Evolutionary conservation across 345 rosid genomes (phyloP), one percentile per base, ranked within the genome.

Genomic region (Stellera chamaejasme): DNA sequence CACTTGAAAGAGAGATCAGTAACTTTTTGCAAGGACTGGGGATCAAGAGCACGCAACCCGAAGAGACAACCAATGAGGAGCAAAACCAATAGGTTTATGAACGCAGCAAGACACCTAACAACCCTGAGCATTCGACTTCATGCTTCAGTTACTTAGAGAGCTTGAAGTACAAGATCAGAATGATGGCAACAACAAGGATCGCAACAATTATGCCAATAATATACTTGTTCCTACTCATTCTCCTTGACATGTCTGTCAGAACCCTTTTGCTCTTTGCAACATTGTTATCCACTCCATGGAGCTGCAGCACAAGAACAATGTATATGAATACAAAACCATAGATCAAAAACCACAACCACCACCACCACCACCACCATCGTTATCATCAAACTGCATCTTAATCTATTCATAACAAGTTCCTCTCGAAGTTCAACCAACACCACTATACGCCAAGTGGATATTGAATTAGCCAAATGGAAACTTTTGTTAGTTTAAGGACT

Each of bases 201-300:
- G 64, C 72, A 10, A 85, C 44, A 36, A 90, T 64, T 48, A 62
- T 58, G 57, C 93, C 84, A 13, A 87, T 68, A 45, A 78, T 87
- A 88, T 93, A 94, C 65, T 90, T 94, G 93, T 90, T 94, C 73
- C 69, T 75, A 77, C 63, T 77, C 90, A 90, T 83, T 71, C 96
- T 85, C 78, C 86, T 83, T 5, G 96, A 62, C 71, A 90, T 87
- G 62, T 59, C 57, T 36, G 84, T 75, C 83, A 94, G 65, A 58
- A 87, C 75, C 75, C 65, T 85, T 90, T 87, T 94, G 66, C 97
- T 94, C 79, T 78, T 87, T 49, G 93, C 87, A 2, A 90, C 27
- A 69, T 85, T 90, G 61, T 82, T 90, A 46, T 87, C 96, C 62
- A 94, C 99, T 62, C 97, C 99, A 55, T 85, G 82, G 55, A 87